phyloP scores from a whole-genome alignment of 78 protist species.

The Dictyostelium capitatum region DNA sequence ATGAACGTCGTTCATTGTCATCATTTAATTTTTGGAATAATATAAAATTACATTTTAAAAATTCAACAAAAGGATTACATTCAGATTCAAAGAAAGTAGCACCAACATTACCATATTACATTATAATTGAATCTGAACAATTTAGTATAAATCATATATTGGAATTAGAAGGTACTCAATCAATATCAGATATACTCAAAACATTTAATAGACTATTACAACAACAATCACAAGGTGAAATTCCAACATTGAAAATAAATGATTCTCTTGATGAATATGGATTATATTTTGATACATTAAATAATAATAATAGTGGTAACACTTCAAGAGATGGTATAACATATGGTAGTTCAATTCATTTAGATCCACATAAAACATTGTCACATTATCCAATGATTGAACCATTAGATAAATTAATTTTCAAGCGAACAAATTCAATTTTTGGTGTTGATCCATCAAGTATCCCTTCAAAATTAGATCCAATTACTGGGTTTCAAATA shows the following conservation, averaged over 20 bases:
- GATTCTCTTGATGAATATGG: constrained; percentile 74
- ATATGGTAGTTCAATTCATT: constrained; percentile 50
- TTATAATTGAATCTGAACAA: constrained; percentile 44
- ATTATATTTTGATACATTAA: constrained; percentile 47
- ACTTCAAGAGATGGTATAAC: constrained; percentile 39
- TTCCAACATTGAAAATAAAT: neutral
- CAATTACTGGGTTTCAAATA: constrained; percentile 4
- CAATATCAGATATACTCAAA: constrained; percentile 33
- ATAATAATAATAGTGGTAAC: constrained; percentile 7
- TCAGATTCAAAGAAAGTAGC: neutral
- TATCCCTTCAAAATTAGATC: constrained; percentile 7
- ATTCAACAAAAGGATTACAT: constrained; percentile 3
- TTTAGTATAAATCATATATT: constrained; percentile 5
- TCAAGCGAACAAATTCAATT: constrained; percentile 64
- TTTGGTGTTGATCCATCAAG: constrained; percentile 40
- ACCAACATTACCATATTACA: constrained; percentile 28
- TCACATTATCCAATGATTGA: constrained; percentile 68
- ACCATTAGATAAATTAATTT: constrained; percentile 66
- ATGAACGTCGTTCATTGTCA: constrained; percentile 48
- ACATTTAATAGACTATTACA: neutral
- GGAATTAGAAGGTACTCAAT: constrained; percentile 27
- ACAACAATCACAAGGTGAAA: neutral
- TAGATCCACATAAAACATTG: neutral
- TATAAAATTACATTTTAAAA: constrained; percentile 55
- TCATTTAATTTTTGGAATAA: constrained; percentile 73